Evolutionary conservation across 306 rosid species (phyloP).

Genomic region (Hylodesmum podocarpum): DNA sequence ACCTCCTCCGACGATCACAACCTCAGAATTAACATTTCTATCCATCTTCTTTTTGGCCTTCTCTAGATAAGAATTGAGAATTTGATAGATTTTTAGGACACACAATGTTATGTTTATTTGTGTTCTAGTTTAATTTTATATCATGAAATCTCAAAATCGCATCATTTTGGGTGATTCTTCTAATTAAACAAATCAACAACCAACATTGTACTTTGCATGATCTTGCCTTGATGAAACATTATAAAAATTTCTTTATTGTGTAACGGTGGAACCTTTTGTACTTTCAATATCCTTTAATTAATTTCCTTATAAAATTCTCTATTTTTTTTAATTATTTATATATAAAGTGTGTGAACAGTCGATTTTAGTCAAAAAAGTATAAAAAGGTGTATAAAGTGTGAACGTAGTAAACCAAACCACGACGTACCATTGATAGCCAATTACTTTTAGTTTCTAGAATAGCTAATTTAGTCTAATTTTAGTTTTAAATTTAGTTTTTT

Average conservation of each 20-base stretch:
- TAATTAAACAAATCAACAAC: not conserved
- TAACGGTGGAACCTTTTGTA: not conserved
- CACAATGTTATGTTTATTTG: not conserved
- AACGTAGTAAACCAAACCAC: not conserved
- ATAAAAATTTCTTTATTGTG: not conserved
- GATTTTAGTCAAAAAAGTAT: no score
- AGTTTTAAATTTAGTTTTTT: no score
- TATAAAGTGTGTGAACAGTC: no score
- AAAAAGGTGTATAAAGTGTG: no score
- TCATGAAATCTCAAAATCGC: not conserved
- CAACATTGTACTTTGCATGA: constrained; percentile 30
- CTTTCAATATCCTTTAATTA: not conserved
- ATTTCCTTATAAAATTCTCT: no score
- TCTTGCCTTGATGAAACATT: not conserved
- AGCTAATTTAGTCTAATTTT: no score
- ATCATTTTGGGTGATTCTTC: not conserved
- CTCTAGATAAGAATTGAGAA: not conserved
- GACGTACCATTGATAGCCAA: no score
- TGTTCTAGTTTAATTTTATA: not conserved
- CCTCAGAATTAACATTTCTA: constrained; percentile 27
- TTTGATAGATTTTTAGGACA: not conserved
- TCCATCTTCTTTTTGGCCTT: constrained; percentile 34
- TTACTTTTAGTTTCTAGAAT: no score
- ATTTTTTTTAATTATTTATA: no score
- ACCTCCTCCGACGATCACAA: constrained; percentile 65